phyloP scores from a whole-genome alignment of 768 basidiomycete species.

The Suillus subalutaceus region DNA sequence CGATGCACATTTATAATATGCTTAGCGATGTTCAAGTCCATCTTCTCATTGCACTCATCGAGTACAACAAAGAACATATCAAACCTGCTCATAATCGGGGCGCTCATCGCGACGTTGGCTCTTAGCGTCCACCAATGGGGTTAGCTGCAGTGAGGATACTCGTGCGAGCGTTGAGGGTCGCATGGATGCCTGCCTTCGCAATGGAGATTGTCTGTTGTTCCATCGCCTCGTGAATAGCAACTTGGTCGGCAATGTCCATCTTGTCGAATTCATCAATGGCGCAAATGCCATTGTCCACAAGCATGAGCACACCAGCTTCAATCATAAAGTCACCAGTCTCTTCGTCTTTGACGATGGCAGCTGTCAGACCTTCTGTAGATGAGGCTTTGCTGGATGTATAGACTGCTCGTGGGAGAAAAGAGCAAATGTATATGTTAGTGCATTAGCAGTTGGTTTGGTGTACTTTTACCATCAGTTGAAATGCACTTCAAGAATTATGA shows the following conservation, averaged over 20 bases:
- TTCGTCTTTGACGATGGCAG: slow-evolving; percentile 97
- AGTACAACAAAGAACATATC: slow-evolving; percentile 98
- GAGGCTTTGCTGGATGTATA: slow-evolving; percentile 99
- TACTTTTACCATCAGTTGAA: not conserved
- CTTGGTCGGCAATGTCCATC: slow-evolving; percentile 98
- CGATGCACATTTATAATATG: slow-evolving; percentile 99
- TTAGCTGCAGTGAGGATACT: slow-evolving; percentile 98
- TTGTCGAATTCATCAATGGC: slow-evolving; percentile 99
- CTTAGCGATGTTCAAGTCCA: slow-evolving; percentile 90
- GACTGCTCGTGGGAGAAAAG: slow-evolving; percentile 95
- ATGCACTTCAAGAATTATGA: slow-evolving; percentile 97
- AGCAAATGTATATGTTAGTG: slow-evolving; percentile 84
- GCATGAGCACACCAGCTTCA: slow-evolving; percentile 98
- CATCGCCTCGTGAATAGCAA: slow-evolving; percentile 99
- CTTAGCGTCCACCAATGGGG: slow-evolving; percentile 96
- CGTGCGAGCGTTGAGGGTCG: slow-evolving; percentile 95
- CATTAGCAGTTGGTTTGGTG: not conserved
- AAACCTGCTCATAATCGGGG: slow-evolving; percentile 98
- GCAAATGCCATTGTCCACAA: slow-evolving; percentile 99
- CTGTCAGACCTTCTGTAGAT: slow-evolving; percentile 97
- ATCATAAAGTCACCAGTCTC: slow-evolving; percentile 99
- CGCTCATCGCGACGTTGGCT: slow-evolving; percentile 95
- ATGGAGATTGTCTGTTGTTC: slow-evolving; percentile 99
- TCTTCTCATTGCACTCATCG: slow-evolving; percentile 93
- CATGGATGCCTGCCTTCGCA: slow-evolving; percentile 98